Conservation (phyloP, 2,329 filamentous ascomycete genomes). For the Acrodontium crateriforme region DNA sequence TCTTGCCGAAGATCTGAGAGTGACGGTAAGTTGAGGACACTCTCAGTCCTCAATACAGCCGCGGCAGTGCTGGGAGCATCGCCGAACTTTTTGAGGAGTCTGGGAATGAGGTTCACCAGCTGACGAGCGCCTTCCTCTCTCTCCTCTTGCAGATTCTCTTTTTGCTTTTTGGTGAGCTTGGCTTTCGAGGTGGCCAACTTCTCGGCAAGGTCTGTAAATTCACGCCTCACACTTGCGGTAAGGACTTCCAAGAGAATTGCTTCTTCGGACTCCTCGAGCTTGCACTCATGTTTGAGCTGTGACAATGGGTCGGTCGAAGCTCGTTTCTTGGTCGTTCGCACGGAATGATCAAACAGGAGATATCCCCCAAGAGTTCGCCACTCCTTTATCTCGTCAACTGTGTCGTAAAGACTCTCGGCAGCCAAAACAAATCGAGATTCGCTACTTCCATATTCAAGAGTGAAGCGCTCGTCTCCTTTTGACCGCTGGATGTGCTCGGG, state of each 20-base stretch:
- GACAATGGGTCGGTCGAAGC: constrained; percentile 47
- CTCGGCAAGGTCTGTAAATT: constrained; percentile 48
- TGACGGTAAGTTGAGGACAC: constrained; percentile 71
- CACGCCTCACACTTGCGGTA: constrained; percentile 65
- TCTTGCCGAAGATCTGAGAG: constrained; percentile 85
- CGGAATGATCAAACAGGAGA: constrained; percentile 79
- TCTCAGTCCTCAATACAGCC: constrained; percentile 71
- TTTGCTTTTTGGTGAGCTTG: constrained; percentile 45
- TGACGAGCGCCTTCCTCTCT: constrained; percentile 68
- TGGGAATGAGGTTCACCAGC: constrained; percentile 67
- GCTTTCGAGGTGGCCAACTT: constrained; percentile 21
- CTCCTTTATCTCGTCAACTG: constrained; percentile 63
- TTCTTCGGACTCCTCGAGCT: constrained; percentile 64
- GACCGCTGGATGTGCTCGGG: constrained; percentile 33
- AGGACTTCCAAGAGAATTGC: constrained; percentile 76
- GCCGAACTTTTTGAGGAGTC: constrained; percentile 82
- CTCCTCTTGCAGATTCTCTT: constrained; percentile 49
- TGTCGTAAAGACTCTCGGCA: constrained; percentile 72
- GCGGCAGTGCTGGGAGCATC: constrained; percentile 78
- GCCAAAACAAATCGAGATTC: constrained; percentile 79
- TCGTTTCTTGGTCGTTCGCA: too few relatives aligned
- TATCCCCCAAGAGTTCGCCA: constrained; percentile 88
- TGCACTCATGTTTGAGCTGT: constrained; percentile 57
- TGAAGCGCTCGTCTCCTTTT: constrained; percentile 20
- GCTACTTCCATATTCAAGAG: constrained; percentile 49